phyloP scores from a whole-genome alignment of 202 grass and related monocot species.

The Panicum virgatum region DNA sequence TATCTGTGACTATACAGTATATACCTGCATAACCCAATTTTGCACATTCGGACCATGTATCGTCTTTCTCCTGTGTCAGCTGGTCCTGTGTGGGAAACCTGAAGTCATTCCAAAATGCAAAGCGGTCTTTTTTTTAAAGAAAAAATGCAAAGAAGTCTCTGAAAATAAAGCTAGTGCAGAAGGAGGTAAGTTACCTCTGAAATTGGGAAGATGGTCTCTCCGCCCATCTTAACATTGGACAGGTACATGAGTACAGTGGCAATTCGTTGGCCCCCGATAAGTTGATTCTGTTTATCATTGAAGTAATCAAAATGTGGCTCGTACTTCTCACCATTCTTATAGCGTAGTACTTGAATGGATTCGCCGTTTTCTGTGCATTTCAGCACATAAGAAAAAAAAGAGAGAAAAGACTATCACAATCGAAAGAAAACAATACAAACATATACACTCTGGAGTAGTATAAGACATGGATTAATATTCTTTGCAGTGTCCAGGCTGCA shows the following conservation, averaged over 20 bases:
- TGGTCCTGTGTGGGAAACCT: slow-evolving; percentile 7
- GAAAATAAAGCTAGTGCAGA: not conserved
- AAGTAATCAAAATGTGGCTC: slow-evolving; percentile 66
- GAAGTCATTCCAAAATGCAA: too few relatives aligned
- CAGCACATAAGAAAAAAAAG: not conserved
- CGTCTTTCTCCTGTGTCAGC: slow-evolving; percentile 44
- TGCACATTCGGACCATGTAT: slow-evolving; percentile 57
- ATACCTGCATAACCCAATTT: slow-evolving; percentile 58
- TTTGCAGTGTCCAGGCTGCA: not conserved
- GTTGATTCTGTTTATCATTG: slow-evolving; percentile 34
- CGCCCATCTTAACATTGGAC: slow-evolving; percentile 56
- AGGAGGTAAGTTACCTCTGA: slow-evolving; percentile 42
- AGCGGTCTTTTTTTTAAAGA: too few relatives aligned
- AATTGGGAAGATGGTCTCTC: slow-evolving; percentile 67
- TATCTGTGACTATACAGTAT: not conserved
- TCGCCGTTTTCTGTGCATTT: slow-evolving; percentile 58
- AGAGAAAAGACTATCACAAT: not conserved
- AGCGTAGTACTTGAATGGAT: slow-evolving; percentile 51
- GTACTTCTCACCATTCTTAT: slow-evolving; percentile 57
- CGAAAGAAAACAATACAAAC: not conserved
- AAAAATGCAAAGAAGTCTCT: not conserved
- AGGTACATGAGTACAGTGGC: slow-evolving; percentile 70
- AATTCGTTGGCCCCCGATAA: slow-evolving; percentile 45
- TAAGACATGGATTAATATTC: not conserved
- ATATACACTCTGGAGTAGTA: not conserved